Evolutionary conservation across 1,284 basidiomycete species (phyloP), one percentile per base, ranked within the genome.

Genomic region (Cryptococcus wingfieldii): DNA sequence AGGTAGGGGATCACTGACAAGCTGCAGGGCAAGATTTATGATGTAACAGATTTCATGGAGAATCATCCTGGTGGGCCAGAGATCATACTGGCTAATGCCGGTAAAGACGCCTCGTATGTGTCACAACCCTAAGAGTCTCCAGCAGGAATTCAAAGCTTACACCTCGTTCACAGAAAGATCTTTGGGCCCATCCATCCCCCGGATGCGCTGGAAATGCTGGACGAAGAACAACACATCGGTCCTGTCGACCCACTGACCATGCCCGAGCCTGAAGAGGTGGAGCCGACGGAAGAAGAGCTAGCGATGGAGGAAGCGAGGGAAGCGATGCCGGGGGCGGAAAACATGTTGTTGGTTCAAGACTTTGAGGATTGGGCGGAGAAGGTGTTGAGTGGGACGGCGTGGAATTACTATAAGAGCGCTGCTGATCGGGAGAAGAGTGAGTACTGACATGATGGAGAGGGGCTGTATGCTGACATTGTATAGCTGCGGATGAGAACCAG

Each of bases 31-130:
- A 72, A 72, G n/a, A 71, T 77, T 9, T 77, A 76, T 61, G 75
- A 77, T 58, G 87, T 94, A 54, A 93, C 91, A 5, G 86, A 88
- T 12, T 94, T 95, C 71, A 77, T 95, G 46, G 77, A 79, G 28
- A 66, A 74, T 47, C 83, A 84, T 61, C 83, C 83, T 0, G 83
- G 82, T 23, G 83, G 83, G 7, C 70, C 76, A 4, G 77, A 74
- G 23, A 76, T 82, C 19, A 79, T 84, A 48, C 64, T 83, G 41
- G 78, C 79, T 51, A 77, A 80, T 43, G 80, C 82, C 3, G 83
- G 83, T 9, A 79, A 78, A 60, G 83, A 84, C 59, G 82, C 80
- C n/a, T 82, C 82, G 78, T 79, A 59, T 64, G 79, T 74, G 10
- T 8, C 31, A 10, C 31, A 34, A 1, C 31, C 31, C 3, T 34